A percentile compares a stretch with the other conserved stretches of the same genome.
Conservation (phyloP, 306 rosid genomes). For the Quercus bicolor region DNA sequence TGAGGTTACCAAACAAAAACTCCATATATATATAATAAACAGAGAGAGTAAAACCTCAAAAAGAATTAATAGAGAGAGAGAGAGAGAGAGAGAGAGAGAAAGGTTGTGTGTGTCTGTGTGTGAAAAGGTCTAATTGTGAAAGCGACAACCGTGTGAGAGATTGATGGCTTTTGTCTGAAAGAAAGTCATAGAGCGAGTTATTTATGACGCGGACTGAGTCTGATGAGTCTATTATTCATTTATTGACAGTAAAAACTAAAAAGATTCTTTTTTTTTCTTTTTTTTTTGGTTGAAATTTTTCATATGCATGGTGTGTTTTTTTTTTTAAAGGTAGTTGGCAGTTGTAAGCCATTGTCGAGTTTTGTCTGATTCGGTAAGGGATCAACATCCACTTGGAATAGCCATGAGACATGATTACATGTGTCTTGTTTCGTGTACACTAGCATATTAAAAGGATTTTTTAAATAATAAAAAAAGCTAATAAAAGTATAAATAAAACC, state of each 20-base stretch:
- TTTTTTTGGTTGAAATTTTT: neutral
- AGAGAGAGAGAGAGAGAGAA: neutral
- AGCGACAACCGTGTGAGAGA: slow-evolving; percentile 11
- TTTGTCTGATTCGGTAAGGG: slow-evolving; percentile 2
- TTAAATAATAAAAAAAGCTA: too few species aligned
- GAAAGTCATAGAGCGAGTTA: neutral
- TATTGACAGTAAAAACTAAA: too few species aligned
- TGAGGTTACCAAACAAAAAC: slow-evolving; percentile 43
- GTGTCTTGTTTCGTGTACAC: too few species aligned
- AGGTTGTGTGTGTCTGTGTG: neutral
- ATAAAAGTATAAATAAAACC: too few species aligned
- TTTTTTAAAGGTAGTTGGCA: slow-evolving; percentile 11
- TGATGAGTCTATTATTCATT: neutral
- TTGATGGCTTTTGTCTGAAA: slow-evolving; percentile 14
- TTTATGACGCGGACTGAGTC: neutral
- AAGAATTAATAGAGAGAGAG: neutral
- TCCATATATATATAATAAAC: neutral
- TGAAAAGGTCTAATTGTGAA: slow-evolving; percentile 4
- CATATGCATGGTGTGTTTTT: too few species aligned
- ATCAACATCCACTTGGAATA: neutral
- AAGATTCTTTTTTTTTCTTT: too few species aligned
- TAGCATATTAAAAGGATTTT: too few species aligned
- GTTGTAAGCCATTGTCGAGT: slow-evolving; percentile 16
- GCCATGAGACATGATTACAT: too few species aligned
- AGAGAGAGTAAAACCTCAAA: neutral